phyloP scores from a whole-genome alignment of 1,284 basidiomycete species.

The Omphalotus olearius region DNA sequence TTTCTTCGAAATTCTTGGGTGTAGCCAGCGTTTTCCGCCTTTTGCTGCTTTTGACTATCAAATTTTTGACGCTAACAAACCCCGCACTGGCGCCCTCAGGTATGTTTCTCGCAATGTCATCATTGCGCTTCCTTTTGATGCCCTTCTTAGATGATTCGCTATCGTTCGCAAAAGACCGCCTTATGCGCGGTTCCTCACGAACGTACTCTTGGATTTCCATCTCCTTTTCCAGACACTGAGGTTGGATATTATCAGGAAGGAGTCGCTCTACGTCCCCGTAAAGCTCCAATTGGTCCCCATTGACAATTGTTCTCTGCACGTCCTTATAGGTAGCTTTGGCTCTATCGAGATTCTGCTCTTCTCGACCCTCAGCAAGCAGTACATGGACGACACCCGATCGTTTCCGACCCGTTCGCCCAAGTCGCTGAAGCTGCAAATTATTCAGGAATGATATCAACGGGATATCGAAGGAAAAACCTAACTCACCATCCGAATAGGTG shows the following conservation, averaged over 20 bases:
- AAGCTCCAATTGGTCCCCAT: conserved; percentile 84
- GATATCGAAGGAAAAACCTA: background rate
- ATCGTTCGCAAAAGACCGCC: conserved; percentile 22
- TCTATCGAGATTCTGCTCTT: conserved; percentile 89
- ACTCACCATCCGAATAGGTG: conserved; percentile 91
- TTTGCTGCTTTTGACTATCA: conserved; percentile 50
- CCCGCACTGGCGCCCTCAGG: conserved; percentile 58
- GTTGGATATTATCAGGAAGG: conserved; percentile 75
- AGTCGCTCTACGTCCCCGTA: conserved; percentile 90
- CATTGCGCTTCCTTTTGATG: conserved; percentile 68
- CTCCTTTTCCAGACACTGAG: conserved; percentile 73
- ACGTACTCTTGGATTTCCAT: conserved; percentile 79
- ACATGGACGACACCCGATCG: conserved; percentile 89
- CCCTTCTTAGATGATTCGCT: conserved; percentile 27
- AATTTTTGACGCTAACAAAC: conserved; percentile 59
- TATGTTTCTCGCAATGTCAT: conserved; percentile 61
- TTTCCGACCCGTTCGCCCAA: conserved; percentile 95
- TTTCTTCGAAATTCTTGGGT: conserved; percentile 33
- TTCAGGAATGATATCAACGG: background rate
- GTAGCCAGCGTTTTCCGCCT: conserved; percentile 37
- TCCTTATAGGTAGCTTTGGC: conserved; percentile 87
- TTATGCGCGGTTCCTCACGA: conserved; percentile 47
- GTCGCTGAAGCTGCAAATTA: conserved; percentile 78
- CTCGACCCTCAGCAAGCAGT: conserved; percentile 87
- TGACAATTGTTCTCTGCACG: conserved; percentile 86